These are phyloP conservation scores for Collybia sordida DNA, from an alignment of 768 basidiomycete species.

Conservation along the genomic window DNA sequence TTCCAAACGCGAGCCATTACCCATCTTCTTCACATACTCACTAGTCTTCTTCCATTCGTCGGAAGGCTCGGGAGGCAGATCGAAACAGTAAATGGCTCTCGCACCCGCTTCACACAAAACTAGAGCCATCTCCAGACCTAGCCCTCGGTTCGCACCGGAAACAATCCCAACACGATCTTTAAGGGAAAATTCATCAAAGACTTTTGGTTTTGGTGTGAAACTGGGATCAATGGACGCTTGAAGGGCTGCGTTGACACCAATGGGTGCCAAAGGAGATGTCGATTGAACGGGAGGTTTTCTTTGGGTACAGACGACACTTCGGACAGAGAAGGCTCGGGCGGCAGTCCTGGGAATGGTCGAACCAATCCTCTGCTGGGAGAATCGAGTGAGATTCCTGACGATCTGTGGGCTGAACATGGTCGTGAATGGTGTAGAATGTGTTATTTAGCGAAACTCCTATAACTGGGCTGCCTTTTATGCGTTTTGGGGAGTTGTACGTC, in stretches of 20 bases:
- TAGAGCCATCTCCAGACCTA: slow-evolving; percentile 84
- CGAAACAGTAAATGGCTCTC: slow-evolving; percentile 66
- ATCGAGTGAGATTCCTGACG: too few relatives aligned
- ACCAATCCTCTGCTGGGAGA: too few relatives aligned
- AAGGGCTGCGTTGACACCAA: slow-evolving; percentile 63
- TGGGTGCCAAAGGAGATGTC: slow-evolving; percentile 54
- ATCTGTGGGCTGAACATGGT: background rate
- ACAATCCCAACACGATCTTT: slow-evolving; percentile 59
- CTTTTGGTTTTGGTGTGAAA: slow-evolving; percentile 41
- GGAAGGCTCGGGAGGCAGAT: slow-evolving; percentile 55
- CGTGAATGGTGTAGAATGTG: background rate
- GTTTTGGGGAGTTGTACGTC: background rate
- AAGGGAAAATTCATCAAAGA: slow-evolving; percentile 60
- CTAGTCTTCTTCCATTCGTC: slow-evolving; percentile 55
- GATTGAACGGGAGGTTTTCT: slow-evolving; percentile 33
- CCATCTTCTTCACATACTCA: slow-evolving; percentile 50
- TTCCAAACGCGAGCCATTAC: slow-evolving; percentile 44
- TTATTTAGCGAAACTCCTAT: background rate
- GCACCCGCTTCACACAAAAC: slow-evolving; percentile 74
- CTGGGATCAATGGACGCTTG: slow-evolving; percentile 35
- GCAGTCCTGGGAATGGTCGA: too few relatives aligned
- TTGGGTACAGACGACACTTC: background rate
- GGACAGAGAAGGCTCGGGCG: too few relatives aligned
- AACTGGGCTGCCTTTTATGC: slow-evolving; percentile 4
- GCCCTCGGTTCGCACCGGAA: slow-evolving; percentile 64